A percentile compares a stretch with the other conserved stretches of the same genome.
Evolutionary conservation across 1,284 basidiomycete genomes (phyloP).

Genomic region (Sphaerobolus stellatus): DNA sequence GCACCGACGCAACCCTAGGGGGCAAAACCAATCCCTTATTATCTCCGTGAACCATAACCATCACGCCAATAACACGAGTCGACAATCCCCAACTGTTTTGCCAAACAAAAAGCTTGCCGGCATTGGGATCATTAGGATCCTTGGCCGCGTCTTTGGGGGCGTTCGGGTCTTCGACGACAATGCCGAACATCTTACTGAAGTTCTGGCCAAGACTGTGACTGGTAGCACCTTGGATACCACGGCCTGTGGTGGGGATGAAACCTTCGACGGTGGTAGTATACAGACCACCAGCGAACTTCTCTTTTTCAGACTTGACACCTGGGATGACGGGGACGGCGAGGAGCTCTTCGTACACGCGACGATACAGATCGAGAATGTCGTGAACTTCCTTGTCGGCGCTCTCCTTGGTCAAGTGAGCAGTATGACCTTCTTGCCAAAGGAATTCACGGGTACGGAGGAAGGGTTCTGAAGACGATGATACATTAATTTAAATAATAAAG

Average conservation of each 20-base stretch:
- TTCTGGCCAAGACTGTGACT: constrained; percentile 98
- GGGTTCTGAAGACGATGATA: constrained; percentile 62
- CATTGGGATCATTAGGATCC: constrained; percentile 19
- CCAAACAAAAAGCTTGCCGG: constrained; percentile 81
- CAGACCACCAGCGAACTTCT: constrained; percentile 97
- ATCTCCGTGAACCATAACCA: constrained; percentile 99
- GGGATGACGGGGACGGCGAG: constrained; percentile 97
- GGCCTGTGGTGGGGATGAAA: constrained; percentile 95
- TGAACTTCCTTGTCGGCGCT: constrained; percentile 92
- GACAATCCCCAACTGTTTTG: constrained; percentile 99
- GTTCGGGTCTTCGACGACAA: constrained; percentile 91
- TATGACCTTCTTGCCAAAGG: constrained; percentile 99
- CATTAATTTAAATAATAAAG: background rate
- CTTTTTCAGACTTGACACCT: constrained; percentile 97
- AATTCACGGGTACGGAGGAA: constrained; percentile 99
- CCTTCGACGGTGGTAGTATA: constrained; percentile 99
- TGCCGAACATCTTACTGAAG: constrained; percentile 99
- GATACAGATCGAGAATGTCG: constrained; percentile 95
- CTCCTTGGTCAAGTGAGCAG: constrained; percentile 84
- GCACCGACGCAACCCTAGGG: constrained; percentile 89
- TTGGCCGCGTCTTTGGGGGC: constrained; percentile 32
- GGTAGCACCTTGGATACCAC: constrained; percentile 97
- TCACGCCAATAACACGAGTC: constrained; percentile 95
- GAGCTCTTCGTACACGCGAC: constrained; percentile 94
- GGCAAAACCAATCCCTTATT: constrained; percentile 96